phyloP scores from a whole-genome alignment of 2,329 filamentous ascomycete genomes.

The Alternaria alternata region DNA sequence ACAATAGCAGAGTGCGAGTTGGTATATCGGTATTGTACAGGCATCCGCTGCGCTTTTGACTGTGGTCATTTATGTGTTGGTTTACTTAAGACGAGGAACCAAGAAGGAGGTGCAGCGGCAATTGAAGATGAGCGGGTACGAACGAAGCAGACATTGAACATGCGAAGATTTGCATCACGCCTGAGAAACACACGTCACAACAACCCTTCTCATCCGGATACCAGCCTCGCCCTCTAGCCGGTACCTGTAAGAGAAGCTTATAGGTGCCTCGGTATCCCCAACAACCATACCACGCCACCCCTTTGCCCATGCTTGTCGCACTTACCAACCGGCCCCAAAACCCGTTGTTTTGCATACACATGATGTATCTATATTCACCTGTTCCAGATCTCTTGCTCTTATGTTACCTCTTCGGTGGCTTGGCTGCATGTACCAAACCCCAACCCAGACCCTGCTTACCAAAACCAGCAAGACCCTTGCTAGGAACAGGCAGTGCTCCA shows the following conservation, averaged over 20 bases:
- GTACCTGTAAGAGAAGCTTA: background rate
- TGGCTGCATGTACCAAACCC: background rate
- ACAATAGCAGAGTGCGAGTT: conserved; percentile 39
- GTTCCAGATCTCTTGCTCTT: background rate
- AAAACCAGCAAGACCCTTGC: background rate
- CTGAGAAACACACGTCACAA: background rate
- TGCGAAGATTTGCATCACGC: background rate
- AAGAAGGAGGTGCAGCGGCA: conserved; percentile 37
- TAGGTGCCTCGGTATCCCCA: background rate
- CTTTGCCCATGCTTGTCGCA: background rate
- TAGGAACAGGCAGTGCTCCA: background rate
- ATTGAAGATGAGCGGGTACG: background rate
- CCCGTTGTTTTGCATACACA: background rate
- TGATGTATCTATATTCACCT: background rate
- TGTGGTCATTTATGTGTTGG: conserved; percentile 41
- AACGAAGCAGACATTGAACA: background rate
- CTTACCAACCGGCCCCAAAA: background rate
- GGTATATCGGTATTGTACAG: conserved; percentile 49
- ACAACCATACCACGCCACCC: background rate
- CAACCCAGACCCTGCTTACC: background rate
- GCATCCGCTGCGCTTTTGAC: conserved; percentile 41
- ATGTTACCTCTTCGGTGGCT: background rate
- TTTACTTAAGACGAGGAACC: conserved; percentile 32
- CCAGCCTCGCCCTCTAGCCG: background rate
- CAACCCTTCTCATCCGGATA: background rate